Evolutionary conservation across 2,329 filamentous ascomycete species (phyloP).

Genomic region (Xylariales sp.): DNA sequence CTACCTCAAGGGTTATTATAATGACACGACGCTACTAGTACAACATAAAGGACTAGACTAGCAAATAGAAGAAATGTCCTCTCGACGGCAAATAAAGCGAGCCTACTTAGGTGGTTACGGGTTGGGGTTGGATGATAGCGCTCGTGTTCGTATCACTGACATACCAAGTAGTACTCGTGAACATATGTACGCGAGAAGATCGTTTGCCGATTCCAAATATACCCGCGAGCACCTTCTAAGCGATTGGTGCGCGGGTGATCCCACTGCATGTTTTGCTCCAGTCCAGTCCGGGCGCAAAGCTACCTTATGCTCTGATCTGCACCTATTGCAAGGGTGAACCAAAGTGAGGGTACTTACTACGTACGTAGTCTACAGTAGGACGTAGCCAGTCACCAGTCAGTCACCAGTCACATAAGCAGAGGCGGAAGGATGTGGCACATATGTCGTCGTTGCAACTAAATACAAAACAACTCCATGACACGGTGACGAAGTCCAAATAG

Average conservation of each 20-base stretch:
- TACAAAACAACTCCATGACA: conserved; percentile 21
- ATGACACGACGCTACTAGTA: background rate
- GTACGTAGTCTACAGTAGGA: too few species aligned
- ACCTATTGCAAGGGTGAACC: background rate
- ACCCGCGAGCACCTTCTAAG: conserved; percentile 27
- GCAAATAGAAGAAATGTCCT: background rate
- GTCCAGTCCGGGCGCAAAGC: conserved; percentile 12
- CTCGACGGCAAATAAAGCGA: background rate
- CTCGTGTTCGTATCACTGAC: conserved; percentile 17
- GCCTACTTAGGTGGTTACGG: background rate
- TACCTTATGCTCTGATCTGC: conserved; percentile 18
- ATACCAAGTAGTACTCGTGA: background rate
- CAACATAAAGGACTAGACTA: background rate
- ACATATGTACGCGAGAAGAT: background rate
- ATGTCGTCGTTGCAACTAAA: conserved; percentile 26
- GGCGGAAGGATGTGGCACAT: conserved; percentile 16
- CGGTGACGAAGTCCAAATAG: conserved; percentile 17
- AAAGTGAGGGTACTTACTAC: conserved; percentile 6
- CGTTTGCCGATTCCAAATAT: conserved; percentile 33
- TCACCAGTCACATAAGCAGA: conserved; percentile 15
- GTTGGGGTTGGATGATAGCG: background rate
- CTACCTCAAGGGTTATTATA: too few species aligned
- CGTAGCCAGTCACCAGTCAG: background rate
- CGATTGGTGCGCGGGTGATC: conserved; percentile 24
- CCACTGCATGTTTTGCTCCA: conserved; percentile 6